Percentiles rank a stretch among this genome's conserved stretches.
Evolutionary conservation across 2,329 filamentous ascomycete species (phyloP).

Genomic region (Juglanconis oblonga): DNA sequence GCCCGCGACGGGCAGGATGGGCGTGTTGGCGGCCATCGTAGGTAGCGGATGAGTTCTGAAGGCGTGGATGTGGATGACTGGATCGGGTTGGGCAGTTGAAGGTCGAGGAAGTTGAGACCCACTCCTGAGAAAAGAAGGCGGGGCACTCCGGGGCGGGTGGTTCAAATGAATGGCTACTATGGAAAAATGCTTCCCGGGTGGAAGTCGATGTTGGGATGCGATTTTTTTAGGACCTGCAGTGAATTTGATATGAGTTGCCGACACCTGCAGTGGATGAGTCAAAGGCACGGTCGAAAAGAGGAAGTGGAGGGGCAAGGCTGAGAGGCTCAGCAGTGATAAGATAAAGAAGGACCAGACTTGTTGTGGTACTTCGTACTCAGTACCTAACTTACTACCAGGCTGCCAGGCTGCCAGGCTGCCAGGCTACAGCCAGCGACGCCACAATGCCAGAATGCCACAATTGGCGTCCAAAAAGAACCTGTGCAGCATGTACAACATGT

Average conservation of each 20-base stretch:
- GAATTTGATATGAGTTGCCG: too few relatives aligned
- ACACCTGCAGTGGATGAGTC: not conserved
- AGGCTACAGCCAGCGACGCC: not conserved
- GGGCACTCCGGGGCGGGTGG: not conserved
- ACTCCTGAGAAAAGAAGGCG: constrained; percentile 8
- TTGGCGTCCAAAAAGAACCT: too few relatives aligned
- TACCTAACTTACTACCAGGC: not conserved
- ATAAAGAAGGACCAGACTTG: not conserved
- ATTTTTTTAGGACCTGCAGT: too few relatives aligned
- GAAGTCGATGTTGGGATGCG: too few relatives aligned
- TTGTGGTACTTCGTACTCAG: not conserved
- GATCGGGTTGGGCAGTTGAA: not conserved
- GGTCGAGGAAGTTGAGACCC: not conserved
- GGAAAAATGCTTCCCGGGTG: too few relatives aligned
- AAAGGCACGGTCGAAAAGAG: not conserved
- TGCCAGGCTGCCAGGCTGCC: too few relatives aligned
- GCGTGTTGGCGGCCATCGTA: constrained; percentile 22
- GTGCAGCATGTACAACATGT: too few relatives aligned
- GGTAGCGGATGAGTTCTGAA: not conserved
- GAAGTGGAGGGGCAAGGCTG: not conserved
- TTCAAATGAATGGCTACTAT: not conserved
- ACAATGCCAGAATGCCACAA: too few relatives aligned
- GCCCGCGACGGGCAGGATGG: constrained; percentile 64
- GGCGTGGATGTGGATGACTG: too few relatives aligned
- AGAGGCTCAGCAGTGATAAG: not conserved